Percentiles rank a stretch among this genome's conserved stretches.
These are phyloP conservation scores for Daldinia vernicosa DNA, from an alignment of 495 filamentous ascomycete species.

Conservation along the genomic window DNA sequence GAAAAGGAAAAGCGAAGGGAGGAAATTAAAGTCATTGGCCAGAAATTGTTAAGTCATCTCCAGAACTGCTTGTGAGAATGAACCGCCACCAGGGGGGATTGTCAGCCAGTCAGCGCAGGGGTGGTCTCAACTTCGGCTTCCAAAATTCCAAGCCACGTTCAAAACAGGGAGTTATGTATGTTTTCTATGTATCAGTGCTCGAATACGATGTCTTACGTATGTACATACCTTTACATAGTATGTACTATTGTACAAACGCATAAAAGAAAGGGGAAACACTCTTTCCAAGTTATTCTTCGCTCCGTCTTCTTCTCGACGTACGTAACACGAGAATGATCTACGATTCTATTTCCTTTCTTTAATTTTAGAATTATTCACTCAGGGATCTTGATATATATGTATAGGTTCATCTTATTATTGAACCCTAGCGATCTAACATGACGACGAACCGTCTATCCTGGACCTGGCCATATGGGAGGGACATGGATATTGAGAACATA, in stretches of 20 bases:
- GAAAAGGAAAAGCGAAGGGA: conserved; percentile 20
- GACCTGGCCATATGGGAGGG: neutral
- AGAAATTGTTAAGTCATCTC: conserved; percentile 21
- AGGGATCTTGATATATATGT: conserved; percentile 19
- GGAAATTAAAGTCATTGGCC: conserved; percentile 25
- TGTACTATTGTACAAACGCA: conserved; percentile 1
- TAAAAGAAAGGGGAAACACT: conserved; percentile 9
- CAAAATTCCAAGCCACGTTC: conserved; percentile 34
- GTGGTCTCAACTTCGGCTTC: conserved; percentile 18
- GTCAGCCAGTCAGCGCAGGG: conserved; percentile 11
- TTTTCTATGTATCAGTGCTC: conserved; percentile 10
- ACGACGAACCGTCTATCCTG: conserved; percentile 29
- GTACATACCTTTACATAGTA: neutral
- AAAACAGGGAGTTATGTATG: conserved; percentile 39
- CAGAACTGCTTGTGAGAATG: conserved; percentile 10
- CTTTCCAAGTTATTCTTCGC: neutral
- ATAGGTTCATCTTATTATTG: conserved; percentile 36
- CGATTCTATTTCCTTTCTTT: conserved; percentile 37
- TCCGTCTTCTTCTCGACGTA: conserved; percentile 1
- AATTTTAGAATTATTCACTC: conserved; percentile 18
- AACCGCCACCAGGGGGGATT: conserved; percentile 4
- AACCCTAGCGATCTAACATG: conserved; percentile 31
- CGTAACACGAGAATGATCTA: conserved; percentile 40
- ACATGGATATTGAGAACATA: conserved; percentile 1
- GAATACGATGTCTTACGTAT: conserved; percentile 26